Base-by-base conservation (phyloP, 148 eudicot species). In the Agrostemma githago region DNA sequence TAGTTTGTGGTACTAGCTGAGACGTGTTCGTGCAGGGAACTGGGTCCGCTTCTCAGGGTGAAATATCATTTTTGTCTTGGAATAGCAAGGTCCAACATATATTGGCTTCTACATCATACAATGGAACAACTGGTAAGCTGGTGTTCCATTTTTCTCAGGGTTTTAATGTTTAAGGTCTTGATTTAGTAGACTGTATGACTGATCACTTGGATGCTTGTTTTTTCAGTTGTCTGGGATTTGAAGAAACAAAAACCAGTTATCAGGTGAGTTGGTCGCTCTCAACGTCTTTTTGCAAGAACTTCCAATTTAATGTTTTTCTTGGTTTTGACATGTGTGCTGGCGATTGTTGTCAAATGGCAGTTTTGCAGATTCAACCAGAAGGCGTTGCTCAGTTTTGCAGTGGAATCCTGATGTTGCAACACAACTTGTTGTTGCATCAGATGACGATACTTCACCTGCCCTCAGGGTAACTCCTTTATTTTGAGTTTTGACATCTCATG, bases 381-480 rank as follows among this genome's bases (percentile, higher is more conserved):
- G 97, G 77, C 88, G 97, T 56, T 88, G 92, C 85, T 92, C 99
- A 78, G 97, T 90, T 79, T 85, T 95, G 84, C 99, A 90, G 82
- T 95, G 99, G 99, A 84, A 95, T 82, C 99, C 99, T 75, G 97
- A 95, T 70, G 76, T 92, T 81, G 90, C 96, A 19, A 95, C 99
- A 42, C 97, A 90, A 78, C 89, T 95, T 65, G 81, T 89, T 73
- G 90, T 92, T 75, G 99, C 99, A 76, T 92, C 99, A 48, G 99
- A 95, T 90, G 98, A 95, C 72, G 97, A 95, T 81, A 83, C 64
- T 78, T 88, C 97, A 10, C 97, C 99, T 73, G 80, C 91, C 60
- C 84, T 95, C 37, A 88, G 85, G 88, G 99, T 92, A 87, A 77
- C 69, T 53, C 68, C 48, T 59, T 10, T 76, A 0, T 62, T 17